A percentile compares a stretch with the other conserved stretches of the same genome.
These are phyloP conservation scores for Nannizzia gypsea DNA, from an alignment of 2,329 filamentous ascomycete species.

Conservation along the genomic window DNA sequence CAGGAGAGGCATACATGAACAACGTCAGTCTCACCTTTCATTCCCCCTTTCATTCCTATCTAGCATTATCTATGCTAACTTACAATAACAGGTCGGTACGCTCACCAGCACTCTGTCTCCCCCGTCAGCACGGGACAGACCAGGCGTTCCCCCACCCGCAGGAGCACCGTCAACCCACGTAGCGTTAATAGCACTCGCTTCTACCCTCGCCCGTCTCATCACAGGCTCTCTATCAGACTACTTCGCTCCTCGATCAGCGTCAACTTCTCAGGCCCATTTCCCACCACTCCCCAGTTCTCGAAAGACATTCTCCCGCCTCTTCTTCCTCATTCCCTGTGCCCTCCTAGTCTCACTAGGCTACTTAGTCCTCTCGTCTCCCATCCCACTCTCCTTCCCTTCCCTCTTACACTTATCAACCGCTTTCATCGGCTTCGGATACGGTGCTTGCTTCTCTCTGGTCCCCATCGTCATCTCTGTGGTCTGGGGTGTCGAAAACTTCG, in stretches of 20 bases:
- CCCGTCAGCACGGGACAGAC: conserved; percentile 38
- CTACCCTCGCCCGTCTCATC: conserved; percentile 77
- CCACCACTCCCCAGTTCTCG: conserved; percentile 19
- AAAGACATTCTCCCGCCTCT: conserved; percentile 61
- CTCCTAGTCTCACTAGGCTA: conserved; percentile 64
- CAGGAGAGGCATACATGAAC: conserved; percentile 96
- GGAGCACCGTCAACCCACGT: conserved; percentile 70
- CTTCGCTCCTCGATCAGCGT: conserved; percentile 56
- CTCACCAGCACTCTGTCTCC: conserved; percentile 76
- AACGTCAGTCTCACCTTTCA: conserved; percentile 41
- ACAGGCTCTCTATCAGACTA: conserved; percentile 83
- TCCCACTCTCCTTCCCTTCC: conserved; percentile 63
- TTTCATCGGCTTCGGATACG: conserved; percentile 81
- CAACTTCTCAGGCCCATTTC: background rate
- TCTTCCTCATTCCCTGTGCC: conserved; percentile 66
- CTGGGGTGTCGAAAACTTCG: conserved; percentile 98
- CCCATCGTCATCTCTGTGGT: conserved; percentile 94
- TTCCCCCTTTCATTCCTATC: background rate
- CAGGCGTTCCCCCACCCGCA: conserved; percentile 40
- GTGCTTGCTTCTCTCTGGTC: conserved; percentile 76
- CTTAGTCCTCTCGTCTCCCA: conserved; percentile 63
- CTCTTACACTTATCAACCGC: conserved; percentile 79
- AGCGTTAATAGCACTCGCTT: conserved; percentile 80
- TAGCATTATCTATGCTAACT: background rate
- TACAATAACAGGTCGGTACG: conserved; percentile 53